Conservation (phyloP, 192 early-diverging fungal genomes). For the Coemansia sp. region DNA sequence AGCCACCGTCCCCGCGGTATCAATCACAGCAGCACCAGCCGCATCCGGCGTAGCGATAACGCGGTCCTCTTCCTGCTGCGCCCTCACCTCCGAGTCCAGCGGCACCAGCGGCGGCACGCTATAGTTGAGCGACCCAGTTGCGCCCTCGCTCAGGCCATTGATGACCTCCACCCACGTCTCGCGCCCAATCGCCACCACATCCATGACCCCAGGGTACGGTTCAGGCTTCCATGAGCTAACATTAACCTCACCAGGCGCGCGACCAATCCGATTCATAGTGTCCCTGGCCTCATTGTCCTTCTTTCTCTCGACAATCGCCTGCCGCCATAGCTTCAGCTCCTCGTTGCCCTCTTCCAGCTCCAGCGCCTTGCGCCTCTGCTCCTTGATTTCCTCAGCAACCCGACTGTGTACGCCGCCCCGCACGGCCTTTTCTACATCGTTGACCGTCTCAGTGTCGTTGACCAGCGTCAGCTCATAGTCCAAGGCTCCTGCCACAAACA, state of each 20-base stretch:
- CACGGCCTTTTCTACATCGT: slow-evolving; percentile 27
- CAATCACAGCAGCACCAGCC: slow-evolving; percentile 19
- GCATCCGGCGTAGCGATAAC: slow-evolving; percentile 10
- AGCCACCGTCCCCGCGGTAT: slow-evolving; percentile 15
- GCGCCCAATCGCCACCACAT: slow-evolving; percentile 47
- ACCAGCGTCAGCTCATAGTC: slow-evolving; percentile 54
- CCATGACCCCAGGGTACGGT: slow-evolving; percentile 46
- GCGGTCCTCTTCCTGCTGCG: slow-evolving; percentile 17
- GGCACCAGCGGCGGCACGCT: slow-evolving; percentile 27
- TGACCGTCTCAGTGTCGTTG: slow-evolving; percentile 37
- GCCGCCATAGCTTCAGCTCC: slow-evolving; percentile 44
- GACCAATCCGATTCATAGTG: slow-evolving; percentile 20
- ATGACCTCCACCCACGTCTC: slow-evolving; percentile 49
- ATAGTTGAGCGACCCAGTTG: slow-evolving; percentile 37
- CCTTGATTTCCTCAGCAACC: slow-evolving; percentile 48
- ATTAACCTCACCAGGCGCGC: slow-evolving; percentile 21
- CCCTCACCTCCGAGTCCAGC: slow-evolving; percentile 25
- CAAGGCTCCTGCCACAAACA: slow-evolving; percentile 51
- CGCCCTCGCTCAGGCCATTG: slow-evolving; percentile 50
- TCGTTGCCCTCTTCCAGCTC: slow-evolving; percentile 31
- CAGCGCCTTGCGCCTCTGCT: slow-evolving; percentile 36
- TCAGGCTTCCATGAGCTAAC: slow-evolving; percentile 39
- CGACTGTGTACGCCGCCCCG: slow-evolving; percentile 40
- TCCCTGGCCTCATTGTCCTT: slow-evolving; percentile 34
- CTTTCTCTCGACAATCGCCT: slow-evolving; percentile 37